Base-by-base conservation (phyloP, 495 filamentous ascomycete genomes). In the Penicillium argentinense region DNA sequence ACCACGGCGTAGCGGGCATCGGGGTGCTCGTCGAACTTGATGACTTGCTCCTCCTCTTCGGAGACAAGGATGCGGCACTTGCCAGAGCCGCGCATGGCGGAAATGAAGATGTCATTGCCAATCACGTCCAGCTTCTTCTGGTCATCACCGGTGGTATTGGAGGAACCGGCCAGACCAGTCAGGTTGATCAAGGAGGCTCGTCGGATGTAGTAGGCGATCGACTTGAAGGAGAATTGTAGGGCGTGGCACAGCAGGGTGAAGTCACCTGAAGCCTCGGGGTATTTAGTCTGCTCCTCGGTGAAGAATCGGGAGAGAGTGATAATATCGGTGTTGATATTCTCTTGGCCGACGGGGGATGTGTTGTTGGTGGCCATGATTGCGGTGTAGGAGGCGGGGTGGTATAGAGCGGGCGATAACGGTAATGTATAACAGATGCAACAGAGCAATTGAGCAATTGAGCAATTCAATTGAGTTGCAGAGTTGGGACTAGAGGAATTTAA, bases 41-140 rank as follows among this genome's bases (percentile, higher is more conserved):
- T 93, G 33, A 83, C 81, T 28, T 96, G 78, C 45, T 98, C 93
- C 65, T 97, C 93, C 63, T 98, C 93, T 62, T 98, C 93, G 14
- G 95, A 97, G 16, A 98, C 92, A 12, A 98, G 73, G 38, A 97
- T 73, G 32, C 88, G 84, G 62, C 88, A 89, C 68, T 92, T 91
- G 51, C 89, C 92, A 23, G 86, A 95, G 23, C 85, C 91, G 39
- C 80, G 79, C 93, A 98, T 97, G 41, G 91, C 85, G 30, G 88
- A 83, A 60, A 97, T 86, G 75, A 98, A 97, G 53, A 98, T 78
- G 59, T 98, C 93, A 70, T 98, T 97, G 63, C 91, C 89, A 62
- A 98, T 97, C 25, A 98, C 93, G 67, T 98, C 93, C 27, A 98
- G 87, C 73, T 97, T 98, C 83, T 98, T 97, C 67, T 98, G 93